phyloP scores from a whole-genome alignment of 1,139 yeast species.

The Blastobotrys malaysiensis region DNA sequence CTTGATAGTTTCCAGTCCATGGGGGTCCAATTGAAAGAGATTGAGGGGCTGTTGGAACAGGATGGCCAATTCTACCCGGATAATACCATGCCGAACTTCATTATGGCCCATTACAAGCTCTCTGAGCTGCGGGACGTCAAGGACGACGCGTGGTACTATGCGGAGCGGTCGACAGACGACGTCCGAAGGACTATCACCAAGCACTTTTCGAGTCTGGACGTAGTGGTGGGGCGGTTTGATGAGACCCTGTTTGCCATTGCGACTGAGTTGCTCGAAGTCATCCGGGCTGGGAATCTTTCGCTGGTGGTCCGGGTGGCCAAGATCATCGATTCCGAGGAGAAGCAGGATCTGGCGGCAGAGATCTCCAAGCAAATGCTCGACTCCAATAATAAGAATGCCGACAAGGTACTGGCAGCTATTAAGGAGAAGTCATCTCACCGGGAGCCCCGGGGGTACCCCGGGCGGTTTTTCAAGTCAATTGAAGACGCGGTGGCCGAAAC shows the following conservation, averaged over 20 bases:
- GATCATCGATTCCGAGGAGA: constrained; percentile 73
- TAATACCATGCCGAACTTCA: constrained; percentile 54
- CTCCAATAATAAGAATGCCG: background rate
- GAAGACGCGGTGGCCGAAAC: constrained; percentile 58
- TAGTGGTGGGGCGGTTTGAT: constrained; percentile 57
- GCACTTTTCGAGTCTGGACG: constrained; percentile 50
- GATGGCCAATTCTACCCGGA: constrained; percentile 45
- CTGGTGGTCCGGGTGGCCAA: constrained; percentile 68
- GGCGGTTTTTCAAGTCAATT: constrained; percentile 57
- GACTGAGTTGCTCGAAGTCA: constrained; percentile 59
- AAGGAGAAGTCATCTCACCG: constrained; percentile 24
- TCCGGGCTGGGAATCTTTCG: constrained; percentile 60
- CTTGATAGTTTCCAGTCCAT: constrained; percentile 59
- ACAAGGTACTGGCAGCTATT: constrained; percentile 6
- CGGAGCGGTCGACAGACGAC: constrained; percentile 57
- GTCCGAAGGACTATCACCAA: constrained; percentile 60
- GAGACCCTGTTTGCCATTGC: constrained; percentile 55
- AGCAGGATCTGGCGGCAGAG: constrained; percentile 61
- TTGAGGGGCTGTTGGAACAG: constrained; percentile 55
- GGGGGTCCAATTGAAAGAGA: constrained; percentile 44
- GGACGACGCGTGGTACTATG: constrained; percentile 61
- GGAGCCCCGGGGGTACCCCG: constrained; percentile 55
- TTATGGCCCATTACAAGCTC: constrained; percentile 63
- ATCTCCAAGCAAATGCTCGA: constrained; percentile 42
- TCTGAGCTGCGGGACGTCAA: constrained; percentile 70